Evolutionary conservation across 2,329 filamentous ascomycete species (phyloP).

Genomic region (Blastomyces silverae): DNA sequence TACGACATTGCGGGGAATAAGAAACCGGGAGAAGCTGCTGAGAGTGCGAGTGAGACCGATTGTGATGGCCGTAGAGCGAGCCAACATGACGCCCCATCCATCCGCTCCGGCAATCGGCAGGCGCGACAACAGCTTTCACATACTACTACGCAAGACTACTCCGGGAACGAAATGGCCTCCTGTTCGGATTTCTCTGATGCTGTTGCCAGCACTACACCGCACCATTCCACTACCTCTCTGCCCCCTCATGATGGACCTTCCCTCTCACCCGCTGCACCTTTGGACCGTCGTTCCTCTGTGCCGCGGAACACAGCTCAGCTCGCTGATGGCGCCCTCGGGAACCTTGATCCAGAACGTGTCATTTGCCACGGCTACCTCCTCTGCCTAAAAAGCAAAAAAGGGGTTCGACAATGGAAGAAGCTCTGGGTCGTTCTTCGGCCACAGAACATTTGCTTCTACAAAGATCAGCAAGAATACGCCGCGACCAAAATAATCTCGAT

Average conservation of each 20-base stretch:
- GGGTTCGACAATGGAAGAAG: slow-evolving; percentile 89
- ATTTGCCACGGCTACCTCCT: slow-evolving; percentile 89
- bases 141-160: slow-evolving; percentile 47
- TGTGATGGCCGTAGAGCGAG: slow-evolving; percentile 26
- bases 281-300: slow-evolving; percentile 30
- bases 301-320: slow-evolving; percentile 56
- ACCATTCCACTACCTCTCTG: slow-evolving; percentile 29
- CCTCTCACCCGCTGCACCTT: slow-evolving; percentile 19
- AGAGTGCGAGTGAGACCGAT: slow-evolving; percentile 40
- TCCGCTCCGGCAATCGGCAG: slow-evolving; percentile 1
- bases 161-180: slow-evolving; percentile 62
- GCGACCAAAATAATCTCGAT: slow-evolving; percentile 76
- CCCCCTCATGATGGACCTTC: slow-evolving; percentile 19
- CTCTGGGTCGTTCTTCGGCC: slow-evolving; percentile 87
- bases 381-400: slow-evolving; percentile 69
- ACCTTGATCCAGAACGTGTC: slow-evolving; percentile 74
- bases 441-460: slow-evolving; percentile 81
- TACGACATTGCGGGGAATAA: slow-evolving; percentile 60
- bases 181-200: slow-evolving; percentile 80
- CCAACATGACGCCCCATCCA: not conserved
- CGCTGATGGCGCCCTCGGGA: slow-evolving; percentile 46
- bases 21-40: slow-evolving; percentile 27
- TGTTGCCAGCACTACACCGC: slow-evolving; percentile 25
- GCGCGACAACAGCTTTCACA: slow-evolving; percentile 22
- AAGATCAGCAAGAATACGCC: slow-evolving; percentile 83